Conservation (phyloP, 2,329 filamentous ascomycete genomes). For the Tolypocladium guangdongense region DNA sequence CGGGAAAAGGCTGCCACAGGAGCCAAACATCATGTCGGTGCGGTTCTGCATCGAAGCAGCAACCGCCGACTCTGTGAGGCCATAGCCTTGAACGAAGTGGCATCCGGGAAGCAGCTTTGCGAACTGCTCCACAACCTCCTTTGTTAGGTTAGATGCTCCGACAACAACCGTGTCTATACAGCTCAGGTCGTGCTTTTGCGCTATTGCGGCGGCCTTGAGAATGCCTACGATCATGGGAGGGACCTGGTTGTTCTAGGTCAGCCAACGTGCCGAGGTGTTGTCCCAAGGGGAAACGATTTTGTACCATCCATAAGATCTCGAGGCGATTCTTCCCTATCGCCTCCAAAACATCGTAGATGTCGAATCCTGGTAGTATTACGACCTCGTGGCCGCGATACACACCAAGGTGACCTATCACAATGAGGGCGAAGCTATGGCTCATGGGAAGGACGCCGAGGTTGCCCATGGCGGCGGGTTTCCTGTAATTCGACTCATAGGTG, state of each 20-base stretch:
- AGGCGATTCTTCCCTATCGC: constrained; percentile 60
- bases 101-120: constrained; percentile 49
- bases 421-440: constrained; percentile 68
- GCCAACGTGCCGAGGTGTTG: background rate
- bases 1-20: constrained; percentile 60
- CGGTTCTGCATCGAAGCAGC: constrained; percentile 51
- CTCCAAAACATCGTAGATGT: constrained; percentile 49
- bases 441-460: constrained; percentile 58
- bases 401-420: constrained; percentile 55
- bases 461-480: background rate
- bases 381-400: constrained; percentile 62
- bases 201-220: constrained; percentile 50
- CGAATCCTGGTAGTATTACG: constrained; percentile 63
- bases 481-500: constrained; percentile 21
- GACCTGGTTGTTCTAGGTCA: background rate
- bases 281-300: background rate
- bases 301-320: constrained; percentile 51
- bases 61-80: constrained; percentile 63
- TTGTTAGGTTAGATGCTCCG: constrained; percentile 67
- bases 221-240: constrained; percentile 75
- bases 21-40: constrained; percentile 58
- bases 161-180: constrained; percentile 57
- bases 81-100: constrained; percentile 60
- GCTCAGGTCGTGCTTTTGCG: constrained; percentile 60
- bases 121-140: constrained; percentile 59